Percentiles rank a stretch among this genome's conserved stretches.
Conservation (phyloP, 768 basidiomycete genomes). For the Psilocybe subaeruginosa region DNA sequence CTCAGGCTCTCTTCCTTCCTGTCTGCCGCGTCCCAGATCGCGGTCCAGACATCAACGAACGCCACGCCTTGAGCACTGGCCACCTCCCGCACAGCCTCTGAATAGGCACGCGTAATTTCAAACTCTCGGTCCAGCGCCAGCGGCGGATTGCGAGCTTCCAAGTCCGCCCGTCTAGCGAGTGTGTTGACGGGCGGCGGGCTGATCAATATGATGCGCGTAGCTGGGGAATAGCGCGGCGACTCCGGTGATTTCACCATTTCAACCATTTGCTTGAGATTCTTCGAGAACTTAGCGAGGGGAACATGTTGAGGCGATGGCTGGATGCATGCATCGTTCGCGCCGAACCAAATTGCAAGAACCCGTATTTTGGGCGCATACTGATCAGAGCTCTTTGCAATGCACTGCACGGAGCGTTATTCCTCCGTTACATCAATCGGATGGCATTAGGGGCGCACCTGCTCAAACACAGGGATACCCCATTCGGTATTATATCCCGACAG, state of each 20-base stretch:
- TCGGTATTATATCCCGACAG: conserved; percentile 84
- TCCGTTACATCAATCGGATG: too few relatives aligned
- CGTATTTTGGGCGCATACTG: conserved; percentile 59
- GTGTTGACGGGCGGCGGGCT: conserved; percentile 86
- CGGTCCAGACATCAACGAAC: conserved; percentile 76
- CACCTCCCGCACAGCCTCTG: conserved; percentile 67
- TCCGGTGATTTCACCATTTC: conserved; percentile 60
- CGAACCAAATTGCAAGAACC: conserved; percentile 88
- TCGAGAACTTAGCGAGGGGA: conserved; percentile 62
- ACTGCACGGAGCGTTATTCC: conserved; percentile 35
- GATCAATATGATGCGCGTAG: conserved; percentile 77
- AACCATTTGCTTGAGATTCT: conserved; percentile 68
- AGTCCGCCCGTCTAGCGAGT: conserved; percentile 53
- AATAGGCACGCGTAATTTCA: conserved; percentile 66
- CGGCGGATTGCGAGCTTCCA: conserved; percentile 53
- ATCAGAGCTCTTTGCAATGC: conserved; percentile 56
- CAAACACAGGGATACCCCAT: conserved; percentile 81
- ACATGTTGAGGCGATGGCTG: conserved; percentile 74
- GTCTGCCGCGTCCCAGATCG: conserved; percentile 75
- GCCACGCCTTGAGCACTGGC: conserved; percentile 57
- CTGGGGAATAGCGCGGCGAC: conserved; percentile 68
- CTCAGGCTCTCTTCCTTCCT: conserved; percentile 54
- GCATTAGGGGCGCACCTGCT: conserved; percentile 50
- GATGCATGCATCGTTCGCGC: conserved; percentile 85
- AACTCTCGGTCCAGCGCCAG: conserved; percentile 61